A percentile compares a stretch with the other conserved stretches of the same genome.
Evolutionary conservation across 495 filamentous ascomycete species (phyloP).

Genomic region (Tuber borchii): DNA sequence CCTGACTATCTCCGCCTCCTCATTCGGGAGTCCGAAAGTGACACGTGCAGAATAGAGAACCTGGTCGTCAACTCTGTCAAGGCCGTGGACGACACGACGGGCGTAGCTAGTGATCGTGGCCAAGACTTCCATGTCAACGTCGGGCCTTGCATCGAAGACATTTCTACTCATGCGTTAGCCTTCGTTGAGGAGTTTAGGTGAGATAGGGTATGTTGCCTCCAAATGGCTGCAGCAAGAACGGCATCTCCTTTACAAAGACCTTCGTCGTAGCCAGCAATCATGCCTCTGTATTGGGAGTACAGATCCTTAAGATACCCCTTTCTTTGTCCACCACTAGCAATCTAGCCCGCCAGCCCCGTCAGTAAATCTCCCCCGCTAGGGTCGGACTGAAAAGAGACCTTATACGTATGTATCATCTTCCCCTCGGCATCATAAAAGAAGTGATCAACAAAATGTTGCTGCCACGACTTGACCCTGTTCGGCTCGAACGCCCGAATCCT

Average conservation of each 20-base stretch:
- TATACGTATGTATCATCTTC: slow-evolving; percentile 56
- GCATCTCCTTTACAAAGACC: slow-evolving; percentile 46
- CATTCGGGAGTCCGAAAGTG: slow-evolving; percentile 44
- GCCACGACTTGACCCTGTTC: slow-evolving; percentile 50
- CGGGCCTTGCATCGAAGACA: slow-evolving; percentile 67
- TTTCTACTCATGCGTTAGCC: slow-evolving; percentile 50
- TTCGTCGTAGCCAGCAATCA: slow-evolving; percentile 61
- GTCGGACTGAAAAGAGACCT: slow-evolving; percentile 74
- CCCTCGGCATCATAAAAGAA: slow-evolving; percentile 89
- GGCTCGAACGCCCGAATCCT: slow-evolving; percentile 63
- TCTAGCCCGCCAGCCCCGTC: slow-evolving; percentile 45
- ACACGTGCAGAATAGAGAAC: slow-evolving; percentile 41
- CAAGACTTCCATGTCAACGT: slow-evolving; percentile 63
- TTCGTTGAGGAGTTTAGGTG: neutral
- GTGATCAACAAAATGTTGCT: slow-evolving; percentile 77
- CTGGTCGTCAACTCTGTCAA: slow-evolving; percentile 60
- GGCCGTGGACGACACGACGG: slow-evolving; percentile 56
- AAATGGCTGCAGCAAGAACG: slow-evolving; percentile 64
- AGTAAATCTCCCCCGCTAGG: slow-evolving; percentile 72
- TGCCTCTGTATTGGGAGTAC: slow-evolving; percentile 84
- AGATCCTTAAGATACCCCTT: slow-evolving; percentile 88
- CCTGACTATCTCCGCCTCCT: slow-evolving; percentile 25
- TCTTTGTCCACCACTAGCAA: slow-evolving; percentile 63
- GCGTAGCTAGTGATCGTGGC: slow-evolving; percentile 75
- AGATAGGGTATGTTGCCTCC: slow-evolving; percentile 47